Percentiles rank a stretch among this genome's conserved stretches.
phyloP scores from a whole-genome alignment of 2,329 filamentous ascomycete species.

The Cordyceps sp. region DNA sequence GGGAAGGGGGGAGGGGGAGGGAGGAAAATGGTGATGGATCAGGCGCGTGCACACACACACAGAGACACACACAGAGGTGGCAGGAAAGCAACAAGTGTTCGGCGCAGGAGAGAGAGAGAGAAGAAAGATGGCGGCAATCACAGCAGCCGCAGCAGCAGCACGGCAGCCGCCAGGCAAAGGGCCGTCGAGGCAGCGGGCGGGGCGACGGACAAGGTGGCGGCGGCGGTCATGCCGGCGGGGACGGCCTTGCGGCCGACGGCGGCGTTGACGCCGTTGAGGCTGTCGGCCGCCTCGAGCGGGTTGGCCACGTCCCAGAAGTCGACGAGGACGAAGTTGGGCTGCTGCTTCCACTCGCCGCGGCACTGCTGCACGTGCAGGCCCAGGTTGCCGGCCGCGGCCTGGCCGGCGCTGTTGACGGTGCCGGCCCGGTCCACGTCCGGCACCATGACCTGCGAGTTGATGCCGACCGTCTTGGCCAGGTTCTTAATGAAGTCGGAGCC shows the following conservation, averaged over 20 bases:
- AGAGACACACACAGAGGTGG: too few relatives aligned
- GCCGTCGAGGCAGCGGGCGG: too few relatives aligned
- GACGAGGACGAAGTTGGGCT: constrained; percentile 59
- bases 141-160: too few relatives aligned
- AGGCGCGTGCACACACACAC: too few relatives aligned
- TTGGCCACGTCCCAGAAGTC: constrained; percentile 66
- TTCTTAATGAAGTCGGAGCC: constrained; percentile 30
- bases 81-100: too few relatives aligned
- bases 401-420: constrained; percentile 46
- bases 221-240: neutral
- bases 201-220: too few relatives aligned
- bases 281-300: constrained; percentile 52
- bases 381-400: constrained; percentile 34
- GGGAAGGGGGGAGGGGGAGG: neutral
- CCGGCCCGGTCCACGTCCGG: constrained; percentile 44
- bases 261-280: constrained; percentile 38
- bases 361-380: constrained; percentile 38
- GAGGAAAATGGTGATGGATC: neutral
- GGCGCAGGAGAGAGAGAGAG: too few relatives aligned
- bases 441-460: constrained; percentile 32
- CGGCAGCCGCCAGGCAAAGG: too few relatives aligned
- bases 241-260: constrained; percentile 16
- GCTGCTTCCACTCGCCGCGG: constrained; percentile 37
- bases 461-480: neutral
- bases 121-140: too few relatives aligned